These are phyloP conservation scores for Diplosphaera chodatii DNA, from an alignment of 139 green algal genomes.

Conservation along the genomic window DNA sequence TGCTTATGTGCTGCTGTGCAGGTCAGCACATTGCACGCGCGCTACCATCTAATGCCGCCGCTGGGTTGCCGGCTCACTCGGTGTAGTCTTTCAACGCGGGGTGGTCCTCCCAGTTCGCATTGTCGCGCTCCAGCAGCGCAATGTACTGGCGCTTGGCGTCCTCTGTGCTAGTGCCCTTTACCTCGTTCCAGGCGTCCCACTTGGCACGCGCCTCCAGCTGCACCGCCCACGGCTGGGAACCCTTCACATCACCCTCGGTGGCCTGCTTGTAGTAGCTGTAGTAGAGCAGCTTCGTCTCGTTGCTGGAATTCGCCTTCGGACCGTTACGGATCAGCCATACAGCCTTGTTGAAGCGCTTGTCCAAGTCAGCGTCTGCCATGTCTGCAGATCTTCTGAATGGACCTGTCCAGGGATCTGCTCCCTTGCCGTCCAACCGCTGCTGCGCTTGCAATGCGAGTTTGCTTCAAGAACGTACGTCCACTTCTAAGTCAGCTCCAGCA, in stretches of 20 bases:
- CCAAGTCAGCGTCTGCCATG: conserved; percentile 21
- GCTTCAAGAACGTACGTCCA: too few species aligned
- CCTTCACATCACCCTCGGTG: background rate
- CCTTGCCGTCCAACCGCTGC: too few species aligned
- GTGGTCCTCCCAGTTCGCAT: conserved; percentile 56
- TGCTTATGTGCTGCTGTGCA: too few species aligned
- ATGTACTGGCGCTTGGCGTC: conserved; percentile 72
- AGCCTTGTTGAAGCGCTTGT: conserved; percentile 52
- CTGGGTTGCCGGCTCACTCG: too few species aligned
- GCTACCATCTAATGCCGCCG: too few species aligned
- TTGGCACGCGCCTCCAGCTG: conserved; percentile 63
- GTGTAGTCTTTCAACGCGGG: conserved; percentile 36
- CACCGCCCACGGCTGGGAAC: conserved; percentile 47
- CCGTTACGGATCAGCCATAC: conserved; percentile 63
- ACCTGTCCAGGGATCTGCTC: too few species aligned
- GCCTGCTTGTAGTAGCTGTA: conserved; percentile 60
- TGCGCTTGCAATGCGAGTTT: too few species aligned
- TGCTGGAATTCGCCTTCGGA: conserved; percentile 31
- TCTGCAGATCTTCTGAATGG: too few species aligned
- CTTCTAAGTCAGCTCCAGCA: too few species aligned
- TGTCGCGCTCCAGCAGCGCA: conserved; percentile 40
- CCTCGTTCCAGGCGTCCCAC: conserved; percentile 62
- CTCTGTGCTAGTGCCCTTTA: conserved; percentile 63
- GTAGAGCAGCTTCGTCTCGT: conserved; percentile 53
- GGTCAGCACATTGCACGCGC: too few species aligned